Base-by-base conservation (phyloP, 768 basidiomycete genomes). In the Leccinum disarticulatum region DNA sequence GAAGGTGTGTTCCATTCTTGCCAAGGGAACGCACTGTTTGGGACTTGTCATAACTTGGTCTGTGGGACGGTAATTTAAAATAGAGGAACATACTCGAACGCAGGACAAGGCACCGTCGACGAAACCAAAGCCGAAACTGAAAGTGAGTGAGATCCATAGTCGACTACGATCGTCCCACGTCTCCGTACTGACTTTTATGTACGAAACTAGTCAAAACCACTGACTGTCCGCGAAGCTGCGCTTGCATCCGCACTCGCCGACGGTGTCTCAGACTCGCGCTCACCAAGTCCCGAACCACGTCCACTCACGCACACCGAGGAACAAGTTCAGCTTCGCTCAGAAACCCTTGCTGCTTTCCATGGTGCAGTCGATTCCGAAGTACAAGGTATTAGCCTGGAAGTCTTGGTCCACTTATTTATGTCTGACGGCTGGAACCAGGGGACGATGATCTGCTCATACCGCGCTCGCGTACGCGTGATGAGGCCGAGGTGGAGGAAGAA, bases 311-410 rank as follows among this genome's bases (percentile, higher is more conserved):
- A 95, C 65, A 85, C 82, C 3, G 81, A 93, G 71, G 93, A 95
- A 68, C 91, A 96, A 72, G 76, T 74, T 1, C 78, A 75, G 0
- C 81, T 99, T 22, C 87, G 90, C 14, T 77, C 82, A 36, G 95
- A 97, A 71, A 94, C 91, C 0, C 91, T 93, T 25, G 80, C 86
- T 1, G 95, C 90, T 1, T 98, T 99, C 74, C 87, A 90, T 57
- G 70, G 69, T 1, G 78, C 77, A 13, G 59, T 76, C 3, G 61
- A 62, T 25, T 25, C 53, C 0, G 57, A 56, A 0, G 27, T 6
- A 25, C 60, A 62, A 63, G 70, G 69, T 65, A 62, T 38, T 33
- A 14, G 19, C 36, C 2, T 10, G 5, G 6, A 3, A 17, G 43
- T 62, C 47, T 54, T 3, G 3, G 6, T 51, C 17, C 7, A 4